Percentiles rank a stretch among this genome's conserved stretches.
These are phyloP conservation scores for Verticillium nubilum DNA, from an alignment of 2,329 filamentous ascomycete species.

Conservation along the genomic window DNA sequence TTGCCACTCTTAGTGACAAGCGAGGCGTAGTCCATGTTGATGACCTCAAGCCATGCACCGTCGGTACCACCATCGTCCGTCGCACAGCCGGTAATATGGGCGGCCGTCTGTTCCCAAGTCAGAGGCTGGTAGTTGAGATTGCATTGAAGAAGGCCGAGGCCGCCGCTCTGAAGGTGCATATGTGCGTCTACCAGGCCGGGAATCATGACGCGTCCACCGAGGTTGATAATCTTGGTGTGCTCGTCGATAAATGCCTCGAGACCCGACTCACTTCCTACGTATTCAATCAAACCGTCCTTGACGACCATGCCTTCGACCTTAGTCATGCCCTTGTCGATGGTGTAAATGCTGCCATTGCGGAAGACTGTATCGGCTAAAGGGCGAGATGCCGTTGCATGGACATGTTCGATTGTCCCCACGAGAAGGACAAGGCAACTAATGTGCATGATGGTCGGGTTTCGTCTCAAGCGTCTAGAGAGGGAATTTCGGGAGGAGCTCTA, in stretches of 20 bases:
- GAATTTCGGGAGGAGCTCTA: too few relatives aligned
- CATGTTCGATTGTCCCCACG: too few relatives aligned
- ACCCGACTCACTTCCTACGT: conserved; percentile 12
- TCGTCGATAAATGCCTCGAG: conserved; percentile 16
- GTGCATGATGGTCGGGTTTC: too few relatives aligned
- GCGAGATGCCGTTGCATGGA: too few relatives aligned
- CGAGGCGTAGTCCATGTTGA: conserved; percentile 8
- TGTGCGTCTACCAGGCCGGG: conserved; percentile 21
- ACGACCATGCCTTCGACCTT: conserved; percentile 15
- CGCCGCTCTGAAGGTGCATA: conserved; percentile 19
- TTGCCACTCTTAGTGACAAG: neutral
- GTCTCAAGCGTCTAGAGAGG: too few relatives aligned
- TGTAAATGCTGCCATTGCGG: too few relatives aligned
- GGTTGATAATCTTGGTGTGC: conserved; percentile 17
- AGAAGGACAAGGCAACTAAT: too few relatives aligned
- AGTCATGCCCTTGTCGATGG: conserved; percentile 6
- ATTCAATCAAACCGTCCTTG: conserved; percentile 15
- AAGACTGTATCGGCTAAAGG: too few relatives aligned
- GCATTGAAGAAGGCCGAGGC: conserved; percentile 18
- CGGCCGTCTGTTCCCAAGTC: conserved; percentile 7
- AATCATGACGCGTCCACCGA: conserved; percentile 22
- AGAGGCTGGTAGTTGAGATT: conserved; percentile 20
- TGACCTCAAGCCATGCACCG: conserved; percentile 19
- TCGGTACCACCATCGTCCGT: conserved; percentile 16
- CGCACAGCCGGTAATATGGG: conserved; percentile 18